These are phyloP conservation scores for Linderina pennispora DNA, from an alignment of 192 early-diverging fungal species.

Conservation along the genomic window DNA sequence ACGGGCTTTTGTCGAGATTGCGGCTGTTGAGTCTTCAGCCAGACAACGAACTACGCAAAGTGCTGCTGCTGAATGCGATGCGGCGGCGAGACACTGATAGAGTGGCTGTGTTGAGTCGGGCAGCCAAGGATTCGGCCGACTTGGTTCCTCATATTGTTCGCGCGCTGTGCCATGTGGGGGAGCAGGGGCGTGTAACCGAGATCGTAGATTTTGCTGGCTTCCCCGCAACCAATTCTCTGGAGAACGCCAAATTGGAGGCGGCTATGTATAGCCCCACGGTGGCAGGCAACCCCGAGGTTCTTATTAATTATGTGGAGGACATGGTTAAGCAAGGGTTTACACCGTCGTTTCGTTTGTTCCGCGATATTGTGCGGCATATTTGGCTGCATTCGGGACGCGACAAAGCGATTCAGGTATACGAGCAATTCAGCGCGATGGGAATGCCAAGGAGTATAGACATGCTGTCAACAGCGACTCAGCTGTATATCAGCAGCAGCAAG, in stretches of 20 bases:
- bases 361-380: constrained; percentile 3
- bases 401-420: constrained; percentile 16
- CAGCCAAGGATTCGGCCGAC: background rate
- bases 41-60: constrained; percentile 2
- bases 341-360: constrained; percentile 9
- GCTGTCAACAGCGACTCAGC: constrained; percentile 3
- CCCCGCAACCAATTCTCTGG: constrained; percentile 27
- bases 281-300: background rate
- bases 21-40: constrained; percentile 3
- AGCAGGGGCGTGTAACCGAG: constrained; percentile 1
- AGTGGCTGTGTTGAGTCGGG: constrained; percentile 4
- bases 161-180: constrained; percentile 5
- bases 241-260: constrained; percentile 19
- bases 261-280: constrained; percentile 1
- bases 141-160: constrained; percentile 6
- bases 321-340: constrained; percentile 25
- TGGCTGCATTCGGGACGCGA: constrained; percentile 6
- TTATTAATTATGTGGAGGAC: background rate
- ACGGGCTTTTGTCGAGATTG: constrained; percentile 16
- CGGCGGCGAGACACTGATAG: constrained; percentile 1
- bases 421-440: constrained; percentile 7
- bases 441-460: constrained; percentile 10
- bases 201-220: constrained; percentile 2
- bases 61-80: constrained; percentile 21
- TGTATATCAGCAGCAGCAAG: constrained; percentile 2